Conservation (phyloP, 2,329 filamentous ascomycete genomes). For the Microsporum audouinii region DNA sequence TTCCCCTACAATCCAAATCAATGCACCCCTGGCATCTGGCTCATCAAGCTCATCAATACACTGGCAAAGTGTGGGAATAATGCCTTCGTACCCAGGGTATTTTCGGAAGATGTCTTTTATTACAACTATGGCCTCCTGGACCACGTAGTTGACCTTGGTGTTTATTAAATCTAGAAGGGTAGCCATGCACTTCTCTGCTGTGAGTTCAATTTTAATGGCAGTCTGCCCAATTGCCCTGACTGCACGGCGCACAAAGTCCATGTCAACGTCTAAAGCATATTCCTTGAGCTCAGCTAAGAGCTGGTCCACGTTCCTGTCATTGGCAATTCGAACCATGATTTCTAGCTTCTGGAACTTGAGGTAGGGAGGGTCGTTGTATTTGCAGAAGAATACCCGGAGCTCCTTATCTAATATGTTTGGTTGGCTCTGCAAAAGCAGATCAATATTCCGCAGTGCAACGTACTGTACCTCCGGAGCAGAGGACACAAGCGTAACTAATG, state of each 20-base stretch:
- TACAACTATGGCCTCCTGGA: constrained; percentile 96
- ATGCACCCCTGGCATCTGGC: constrained; percentile 72
- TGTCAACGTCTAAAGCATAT: constrained; percentile 94
- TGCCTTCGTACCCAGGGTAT: constrained; percentile 94
- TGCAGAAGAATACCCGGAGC: constrained; percentile 97
- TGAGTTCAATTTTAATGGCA: constrained; percentile 93
- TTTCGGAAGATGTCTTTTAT: constrained; percentile 98
- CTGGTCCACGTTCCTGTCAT: constrained; percentile 92
- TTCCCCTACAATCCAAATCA: constrained; percentile 98
- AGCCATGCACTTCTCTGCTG: constrained; percentile 91
- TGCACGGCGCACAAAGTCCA: constrained; percentile 93
- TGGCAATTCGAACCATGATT: constrained; percentile 98
- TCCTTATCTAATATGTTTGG: constrained; percentile 96
- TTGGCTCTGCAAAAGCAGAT: constrained; percentile 87
- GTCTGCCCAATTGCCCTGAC: constrained; percentile 96
- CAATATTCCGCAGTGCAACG: constrained; percentile 90
- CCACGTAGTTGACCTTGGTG: constrained; percentile 97
- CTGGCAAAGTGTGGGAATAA: constrained; percentile 91
- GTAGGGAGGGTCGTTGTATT: constrained; percentile 97
- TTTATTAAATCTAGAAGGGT: constrained; percentile 86
- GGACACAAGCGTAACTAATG: constrained; percentile 77
- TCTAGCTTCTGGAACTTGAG: constrained; percentile 96
- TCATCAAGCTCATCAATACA: constrained; percentile 96
- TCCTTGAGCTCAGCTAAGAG: constrained; percentile 89
- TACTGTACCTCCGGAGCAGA: constrained; percentile 97